A percentile compares a stretch with the other conserved stretches of the same genome.
These are phyloP conservation scores for Triglochin maritima DNA, from an alignment of 106 monocot genomes.

Conservation along the genomic window DNA sequence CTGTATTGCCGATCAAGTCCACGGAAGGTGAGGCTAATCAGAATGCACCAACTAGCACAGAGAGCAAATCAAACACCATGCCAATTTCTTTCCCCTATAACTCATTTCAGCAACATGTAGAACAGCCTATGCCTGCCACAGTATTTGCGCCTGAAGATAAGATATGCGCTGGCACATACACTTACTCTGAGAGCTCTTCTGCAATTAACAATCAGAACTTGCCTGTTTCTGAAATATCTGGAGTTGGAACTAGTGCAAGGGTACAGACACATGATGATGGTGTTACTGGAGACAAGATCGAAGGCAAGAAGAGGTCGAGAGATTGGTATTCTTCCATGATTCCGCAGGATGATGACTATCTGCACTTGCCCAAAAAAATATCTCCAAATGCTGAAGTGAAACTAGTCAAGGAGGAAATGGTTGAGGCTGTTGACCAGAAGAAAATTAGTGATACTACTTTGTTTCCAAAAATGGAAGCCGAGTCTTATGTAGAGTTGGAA, in stretches of 20 bases:
- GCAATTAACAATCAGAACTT: background rate
- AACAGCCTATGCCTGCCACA: too few relatives aligned
- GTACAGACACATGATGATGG: constrained; percentile 6
- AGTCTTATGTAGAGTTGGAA: constrained; percentile 20
- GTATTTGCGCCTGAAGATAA: too few relatives aligned
- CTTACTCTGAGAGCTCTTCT: too few relatives aligned
- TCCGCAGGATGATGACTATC: constrained; percentile 12
- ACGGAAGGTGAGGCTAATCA: too few relatives aligned
- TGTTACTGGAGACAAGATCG: constrained; percentile 6
- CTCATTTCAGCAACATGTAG: too few relatives aligned
- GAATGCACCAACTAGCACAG: too few relatives aligned
- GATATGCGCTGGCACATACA: too few relatives aligned
- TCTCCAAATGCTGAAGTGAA: constrained; percentile 5
- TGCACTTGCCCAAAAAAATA: constrained; percentile 4
- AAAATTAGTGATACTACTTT: constrained; percentile 8
- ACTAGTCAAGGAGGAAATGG: constrained; percentile 25
- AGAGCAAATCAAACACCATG: too few relatives aligned
- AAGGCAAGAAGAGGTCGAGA: constrained; percentile 7
- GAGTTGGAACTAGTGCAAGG: background rate
- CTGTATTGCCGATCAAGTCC: too few relatives aligned
- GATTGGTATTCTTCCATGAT: constrained; percentile 5
- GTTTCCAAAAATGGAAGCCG: constrained; percentile 21
- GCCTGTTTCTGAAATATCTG: constrained; percentile 5
- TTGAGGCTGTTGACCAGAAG: constrained; percentile 17
- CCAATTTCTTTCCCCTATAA: too few relatives aligned